A percentile compares a stretch with the other conserved stretches of the same genome.
Evolutionary conservation across 2,329 filamentous ascomycete species (phyloP).

Genomic region (Zymoseptoria brevis): DNA sequence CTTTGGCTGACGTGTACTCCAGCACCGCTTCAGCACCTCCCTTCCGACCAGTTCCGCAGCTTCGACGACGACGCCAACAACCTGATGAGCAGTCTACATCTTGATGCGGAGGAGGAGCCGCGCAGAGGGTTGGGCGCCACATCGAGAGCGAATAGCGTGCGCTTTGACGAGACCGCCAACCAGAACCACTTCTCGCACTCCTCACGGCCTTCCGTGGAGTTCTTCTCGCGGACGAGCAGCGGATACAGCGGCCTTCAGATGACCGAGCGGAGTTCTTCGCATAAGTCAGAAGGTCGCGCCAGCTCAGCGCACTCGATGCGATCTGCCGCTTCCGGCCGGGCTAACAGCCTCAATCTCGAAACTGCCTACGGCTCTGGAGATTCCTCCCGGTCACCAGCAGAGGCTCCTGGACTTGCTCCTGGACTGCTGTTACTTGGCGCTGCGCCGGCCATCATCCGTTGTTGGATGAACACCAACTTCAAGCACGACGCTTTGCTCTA

Average conservation of each 20-base stretch:
- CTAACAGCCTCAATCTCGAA: conserved; percentile 82
- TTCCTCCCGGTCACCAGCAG: conserved; percentile 60
- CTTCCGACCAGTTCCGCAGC: conserved; percentile 79
- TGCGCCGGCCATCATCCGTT: conserved; percentile 88
- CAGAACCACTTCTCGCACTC: conserved; percentile 83
- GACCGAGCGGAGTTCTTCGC: conserved; percentile 84
- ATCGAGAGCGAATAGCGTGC: conserved; percentile 91
- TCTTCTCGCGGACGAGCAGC: conserved; percentile 59
- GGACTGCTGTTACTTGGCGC: conserved; percentile 79
- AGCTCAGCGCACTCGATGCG: conserved; percentile 77
- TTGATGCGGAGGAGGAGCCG: conserved; percentile 81
- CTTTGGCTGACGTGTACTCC: conserved; percentile 3
- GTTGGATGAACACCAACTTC: conserved; percentile 87
- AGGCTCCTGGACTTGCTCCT: conserved; percentile 68
- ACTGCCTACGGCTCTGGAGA: conserved; percentile 59
- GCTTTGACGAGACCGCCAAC: conserved; percentile 92
- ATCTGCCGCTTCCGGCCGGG: conserved; percentile 69
- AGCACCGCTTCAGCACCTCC: conserved; percentile 73
- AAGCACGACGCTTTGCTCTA: conserved; percentile 84
- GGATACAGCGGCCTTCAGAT: conserved; percentile 70
- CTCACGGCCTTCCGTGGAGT: conserved; percentile 74
- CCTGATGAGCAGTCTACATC: conserved; percentile 69
- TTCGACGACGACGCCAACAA: conserved; percentile 82
- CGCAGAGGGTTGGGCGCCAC: conserved; percentile 64
- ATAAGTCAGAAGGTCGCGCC: conserved; percentile 91